Percentiles rank a stretch among this genome's conserved stretches.
phyloP scores from a whole-genome alignment of 1,284 basidiomycete species.

The Hymenochaete sp. region DNA sequence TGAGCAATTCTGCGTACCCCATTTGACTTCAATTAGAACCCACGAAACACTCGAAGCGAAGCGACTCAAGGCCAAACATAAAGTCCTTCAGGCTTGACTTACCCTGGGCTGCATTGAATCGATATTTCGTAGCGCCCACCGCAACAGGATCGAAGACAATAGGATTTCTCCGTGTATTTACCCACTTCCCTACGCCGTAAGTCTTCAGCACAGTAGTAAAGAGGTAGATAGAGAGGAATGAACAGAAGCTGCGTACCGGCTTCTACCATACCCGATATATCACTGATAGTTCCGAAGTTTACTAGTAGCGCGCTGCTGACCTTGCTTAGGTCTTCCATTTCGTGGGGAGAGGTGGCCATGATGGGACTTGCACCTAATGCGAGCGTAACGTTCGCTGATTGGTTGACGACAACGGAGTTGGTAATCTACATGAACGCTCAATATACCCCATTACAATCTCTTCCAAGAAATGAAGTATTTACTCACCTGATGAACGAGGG shows the following conservation, averaged over 20 bases:
- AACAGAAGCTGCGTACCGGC: slow-evolving; percentile 44
- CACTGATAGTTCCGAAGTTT: slow-evolving; percentile 86
- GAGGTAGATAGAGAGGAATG: not conserved
- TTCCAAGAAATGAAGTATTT: not conserved
- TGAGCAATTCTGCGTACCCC: slow-evolving; percentile 53
- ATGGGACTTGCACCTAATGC: slow-evolving; percentile 88
- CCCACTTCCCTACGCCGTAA: slow-evolving; percentile 39
- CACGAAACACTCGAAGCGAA: too few species aligned
- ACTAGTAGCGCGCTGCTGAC: slow-evolving; percentile 69
- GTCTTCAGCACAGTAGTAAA: not conserved
- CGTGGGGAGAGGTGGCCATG: slow-evolving; percentile 80
- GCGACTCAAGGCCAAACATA: slow-evolving; percentile 1
- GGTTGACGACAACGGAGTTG: slow-evolving; percentile 83
- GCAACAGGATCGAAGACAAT: slow-evolving; percentile 93
- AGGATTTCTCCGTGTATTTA: slow-evolving; percentile 70
- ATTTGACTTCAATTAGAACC: too few species aligned
- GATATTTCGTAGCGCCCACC: slow-evolving; percentile 74
- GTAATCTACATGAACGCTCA: slow-evolving; percentile 55
- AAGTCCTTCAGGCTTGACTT: slow-evolving; percentile 12
- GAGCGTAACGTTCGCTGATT: slow-evolving; percentile 88
- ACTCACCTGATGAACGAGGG: slow-evolving; percentile 74
- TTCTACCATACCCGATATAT: slow-evolving; percentile 71
- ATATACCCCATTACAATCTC: not conserved
- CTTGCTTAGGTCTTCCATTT: slow-evolving; percentile 74
- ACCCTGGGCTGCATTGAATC: slow-evolving; percentile 53